phyloP scores from a whole-genome alignment of 139 green algal genomes.

The Eudorina sp. region DNA sequence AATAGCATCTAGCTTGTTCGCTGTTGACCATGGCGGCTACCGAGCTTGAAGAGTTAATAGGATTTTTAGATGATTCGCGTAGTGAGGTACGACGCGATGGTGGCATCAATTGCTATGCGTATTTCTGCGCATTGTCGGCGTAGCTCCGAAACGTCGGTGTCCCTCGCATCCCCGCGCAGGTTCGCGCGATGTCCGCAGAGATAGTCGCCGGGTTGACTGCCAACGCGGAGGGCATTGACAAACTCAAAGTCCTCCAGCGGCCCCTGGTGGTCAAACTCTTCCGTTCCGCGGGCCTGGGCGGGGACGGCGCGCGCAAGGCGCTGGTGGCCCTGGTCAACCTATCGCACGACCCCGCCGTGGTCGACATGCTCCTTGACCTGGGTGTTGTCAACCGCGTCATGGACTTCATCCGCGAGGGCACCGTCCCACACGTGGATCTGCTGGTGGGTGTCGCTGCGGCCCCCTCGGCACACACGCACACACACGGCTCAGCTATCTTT shows the following conservation, averaged over 20 bases:
- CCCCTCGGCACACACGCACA: no score
- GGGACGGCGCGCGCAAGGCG: constrained; percentile 38
- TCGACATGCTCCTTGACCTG: constrained; percentile 62
- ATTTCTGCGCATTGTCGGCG: no score
- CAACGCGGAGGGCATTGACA: constrained; percentile 70
- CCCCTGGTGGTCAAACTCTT: constrained; percentile 68
- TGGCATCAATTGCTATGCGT: background rate
- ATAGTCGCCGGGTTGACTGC: constrained; percentile 79
- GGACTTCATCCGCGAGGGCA: constrained; percentile 74
- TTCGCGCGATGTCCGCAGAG: constrained; percentile 68
- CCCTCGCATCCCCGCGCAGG: constrained; percentile 35
- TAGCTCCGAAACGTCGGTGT: no score
- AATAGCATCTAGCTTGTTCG: no score
- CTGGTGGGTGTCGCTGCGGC: constrained; percentile 64
- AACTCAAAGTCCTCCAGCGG: constrained; percentile 49
- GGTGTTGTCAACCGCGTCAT: constrained; percentile 64
- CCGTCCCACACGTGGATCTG: constrained; percentile 61
- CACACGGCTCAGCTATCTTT: no score
- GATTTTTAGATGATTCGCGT: constrained; percentile 23
- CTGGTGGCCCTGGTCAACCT: constrained; percentile 83
- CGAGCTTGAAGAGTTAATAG: constrained; percentile 33
- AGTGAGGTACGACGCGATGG: background rate
- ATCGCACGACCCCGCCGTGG: constrained; percentile 57
- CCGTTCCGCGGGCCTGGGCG: constrained; percentile 51
- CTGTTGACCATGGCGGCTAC: constrained; percentile 22